Base-by-base conservation (phyloP, 2,329 filamentous ascomycete genomes). In the Chaetomiaceae sp. region DNA sequence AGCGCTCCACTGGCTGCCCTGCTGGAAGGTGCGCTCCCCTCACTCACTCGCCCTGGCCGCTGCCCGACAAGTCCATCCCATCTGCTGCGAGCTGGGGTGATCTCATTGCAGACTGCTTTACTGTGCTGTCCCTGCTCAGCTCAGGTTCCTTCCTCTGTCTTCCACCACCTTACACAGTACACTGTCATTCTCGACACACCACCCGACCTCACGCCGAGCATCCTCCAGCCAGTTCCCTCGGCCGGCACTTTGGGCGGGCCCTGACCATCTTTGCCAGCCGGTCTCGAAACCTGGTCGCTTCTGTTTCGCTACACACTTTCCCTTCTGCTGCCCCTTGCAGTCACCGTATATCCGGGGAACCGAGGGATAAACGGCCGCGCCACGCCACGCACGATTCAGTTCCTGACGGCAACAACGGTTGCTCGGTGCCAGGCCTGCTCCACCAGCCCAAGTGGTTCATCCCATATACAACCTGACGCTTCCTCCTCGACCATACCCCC, bases 161-260 rank as follows among this genome's bases (percentile, higher is more conserved):
- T 54, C 45, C 51, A 53, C 50, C 51, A 55, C 50, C 52, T 50
- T 38, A 49, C 43, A n/a, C n/a, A n/a, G n/a, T n/a, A n/a, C n/a
- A n/a, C n/a, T n/a, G n/a, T n/a, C n/a, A n/a, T n/a, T n/a, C n/a
- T n/a, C n/a, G n/a, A n/a, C n/a, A n/a, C n/a, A n/a, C n/a, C n/a
- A n/a, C 47, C 38, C 51, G 48, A 24, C 22, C 22, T 9, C 9
- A 9, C 9, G 22, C 9, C 5, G 5, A 24, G 6, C 22, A 24
- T 24, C 22, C 46, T 32, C 42, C 48, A 44, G 38, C 43, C 41
- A 45, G 41, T 42, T 43, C 32, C 48, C n/a, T 10, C 38, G 54
- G 54, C 50, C 51, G 48, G 49, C 45, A 50, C 20, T 37, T 53
- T 55, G 51, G 56, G 53, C 52, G 53, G 53, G 51, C 45, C 56